Evolutionary conservation across 1,284 basidiomycete species (phyloP).

Genomic region (Pterulicium gracile): DNA sequence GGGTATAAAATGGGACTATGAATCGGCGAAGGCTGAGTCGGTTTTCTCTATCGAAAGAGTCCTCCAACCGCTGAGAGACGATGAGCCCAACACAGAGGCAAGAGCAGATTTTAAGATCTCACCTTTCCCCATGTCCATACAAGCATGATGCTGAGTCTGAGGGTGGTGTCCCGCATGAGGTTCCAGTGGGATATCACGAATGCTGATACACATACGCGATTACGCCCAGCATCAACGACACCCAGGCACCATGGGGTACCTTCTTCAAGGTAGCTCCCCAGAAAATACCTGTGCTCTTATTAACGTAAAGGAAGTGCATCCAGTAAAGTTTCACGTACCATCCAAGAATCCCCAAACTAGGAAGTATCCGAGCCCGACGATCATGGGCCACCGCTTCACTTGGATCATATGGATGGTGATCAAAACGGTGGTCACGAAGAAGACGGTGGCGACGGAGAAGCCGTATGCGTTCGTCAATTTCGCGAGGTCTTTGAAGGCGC

Average conservation of each 20-base stretch:
- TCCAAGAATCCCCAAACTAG: conserved; percentile 52
- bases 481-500: conserved; percentile 38
- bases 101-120: conserved; percentile 7
- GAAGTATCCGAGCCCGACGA: conserved; percentile 38
- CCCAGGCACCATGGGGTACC: conserved; percentile 53
- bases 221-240: conserved; percentile 44
- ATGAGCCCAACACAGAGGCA: background rate
- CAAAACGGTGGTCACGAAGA: conserved; percentile 48
- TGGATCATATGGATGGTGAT: conserved; percentile 47
- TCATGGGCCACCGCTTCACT: conserved; percentile 37
- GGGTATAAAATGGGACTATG: conserved; percentile 21
- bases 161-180: background rate
- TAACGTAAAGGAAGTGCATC: too few species aligned
- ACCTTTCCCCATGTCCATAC: conserved; percentile 59
- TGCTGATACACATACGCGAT: conserved; percentile 34
- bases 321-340: too few species aligned
- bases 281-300: too few species aligned
- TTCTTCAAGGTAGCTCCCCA: conserved; percentile 54
- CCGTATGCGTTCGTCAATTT: conserved; percentile 43
- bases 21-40: conserved; percentile 43
- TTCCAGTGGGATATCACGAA: too few species aligned
- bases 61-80: conserved; percentile 36
- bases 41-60: conserved; percentile 44
- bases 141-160: conserved; percentile 35
- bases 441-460: conserved; percentile 52